Base-by-base conservation (phyloP, 2,329 filamentous ascomycete species). In the Alternaria sp. region DNA sequence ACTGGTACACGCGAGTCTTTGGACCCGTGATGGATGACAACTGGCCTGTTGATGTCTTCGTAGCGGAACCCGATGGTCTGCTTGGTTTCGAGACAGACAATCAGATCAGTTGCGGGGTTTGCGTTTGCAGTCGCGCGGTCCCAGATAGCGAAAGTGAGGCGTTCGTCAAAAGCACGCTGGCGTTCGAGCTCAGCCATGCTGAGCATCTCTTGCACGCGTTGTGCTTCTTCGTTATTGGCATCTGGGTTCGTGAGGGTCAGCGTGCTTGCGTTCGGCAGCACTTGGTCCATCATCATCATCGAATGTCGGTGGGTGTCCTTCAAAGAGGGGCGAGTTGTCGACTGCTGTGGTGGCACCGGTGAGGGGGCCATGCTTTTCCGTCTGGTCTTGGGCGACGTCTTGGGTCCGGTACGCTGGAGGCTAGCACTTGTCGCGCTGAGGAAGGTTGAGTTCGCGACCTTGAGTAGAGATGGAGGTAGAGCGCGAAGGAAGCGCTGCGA, bases 21-120 rank as follows among this genome's bases (percentile, higher is more conserved):
- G 74, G 89, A 93, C 40, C 96, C 96, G 77, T 99, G 96, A 74
- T 97, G 95, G 68, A 99, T 97, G 23, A 97, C 91, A 0, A 98
- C 92, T 0, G 93, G 88, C 9, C 93, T 88, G 6, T 91, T 96
- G 69, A 99, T 97, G 77, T 99, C 96, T 17, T 97, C 95, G 76
- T 99, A 99, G 54, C 94, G 89, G 82, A 99, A 99, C 0, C 96
- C 96, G 72, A 99, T 97, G 0, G 92, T 90, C 73, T 97, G 93
- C 26, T 92, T 88, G 21, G 96, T 89, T 80, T 99, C 96, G 2
- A 99, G 85, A 76, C 96, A 99, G 6, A 97, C 92, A 1, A 99
- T 84, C 17, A 99, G 83, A 79, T 99, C 96, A 0, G 97, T 93
- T 1, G 96, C 95, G 0, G 96, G 96, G 76, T 99, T 98, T 2